Conservation (phyloP, 2,329 filamentous ascomycete species). For the Aspergillus sp. region DNA sequence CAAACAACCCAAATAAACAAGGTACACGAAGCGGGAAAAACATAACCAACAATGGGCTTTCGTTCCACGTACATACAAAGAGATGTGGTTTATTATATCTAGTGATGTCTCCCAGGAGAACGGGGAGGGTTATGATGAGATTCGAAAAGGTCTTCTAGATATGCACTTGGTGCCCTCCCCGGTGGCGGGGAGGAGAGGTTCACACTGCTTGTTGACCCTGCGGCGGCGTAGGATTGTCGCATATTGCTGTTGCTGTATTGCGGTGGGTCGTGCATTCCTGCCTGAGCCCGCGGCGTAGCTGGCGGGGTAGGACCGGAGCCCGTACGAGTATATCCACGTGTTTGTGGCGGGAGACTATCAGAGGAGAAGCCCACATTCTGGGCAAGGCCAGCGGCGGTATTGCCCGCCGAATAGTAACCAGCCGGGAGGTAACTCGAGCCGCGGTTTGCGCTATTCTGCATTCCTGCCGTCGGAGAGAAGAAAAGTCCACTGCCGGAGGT, state of each 20-base stretch:
- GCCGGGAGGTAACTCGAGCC: conserved; percentile 80
- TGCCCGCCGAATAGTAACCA: conserved; percentile 81
- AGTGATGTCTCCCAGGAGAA: conserved; percentile 9
- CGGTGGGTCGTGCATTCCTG: conserved; percentile 36
- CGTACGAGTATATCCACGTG: conserved; percentile 52
- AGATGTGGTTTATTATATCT: background rate
- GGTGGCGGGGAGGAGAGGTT: conserved; percentile 64
- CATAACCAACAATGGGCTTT: background rate
- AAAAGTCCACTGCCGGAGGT: conserved; percentile 75
- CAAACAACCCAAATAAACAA: background rate
- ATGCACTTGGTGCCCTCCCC: conserved; percentile 79
- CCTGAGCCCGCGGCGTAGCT: conserved; percentile 59
- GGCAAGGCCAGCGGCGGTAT: conserved; percentile 50
- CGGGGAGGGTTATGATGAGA: conserved; percentile 53
- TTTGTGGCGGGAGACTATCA: conserved; percentile 62
- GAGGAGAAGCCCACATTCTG: conserved; percentile 42
- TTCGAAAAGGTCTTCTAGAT: conserved; percentile 85
- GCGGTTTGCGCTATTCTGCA: conserved; percentile 59
- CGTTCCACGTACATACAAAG: background rate
- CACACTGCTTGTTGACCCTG: conserved; percentile 58
- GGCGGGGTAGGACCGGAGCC: conserved; percentile 59
- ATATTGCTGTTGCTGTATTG: conserved; percentile 20
- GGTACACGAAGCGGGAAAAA: background rate
- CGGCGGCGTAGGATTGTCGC: conserved; percentile 32
- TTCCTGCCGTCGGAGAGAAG: conserved; percentile 83